Base-by-base conservation (phyloP, 805 yeast species). In the Kazachstania taianensis region DNA sequence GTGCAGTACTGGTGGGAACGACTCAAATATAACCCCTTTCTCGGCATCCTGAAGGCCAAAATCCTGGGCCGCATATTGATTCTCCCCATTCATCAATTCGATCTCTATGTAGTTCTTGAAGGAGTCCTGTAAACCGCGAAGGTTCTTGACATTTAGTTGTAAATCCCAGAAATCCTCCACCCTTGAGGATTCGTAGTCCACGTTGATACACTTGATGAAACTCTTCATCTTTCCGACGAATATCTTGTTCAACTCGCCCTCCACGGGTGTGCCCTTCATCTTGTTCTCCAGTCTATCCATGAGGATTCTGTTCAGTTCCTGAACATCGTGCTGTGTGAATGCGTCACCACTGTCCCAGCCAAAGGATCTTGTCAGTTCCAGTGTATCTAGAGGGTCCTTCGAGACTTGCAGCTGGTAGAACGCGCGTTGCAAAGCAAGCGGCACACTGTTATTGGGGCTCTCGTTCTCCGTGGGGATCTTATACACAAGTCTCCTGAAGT, bases 261-360 rank as follows among this genome's bases (percentile, higher is more conserved):
- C 87, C 20, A 84, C 87, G 1, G 68, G 62, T 0, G 96, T 81
- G 5, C 86, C 87, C 50, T 85, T 85, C 96, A 92, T 86, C 35
- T 83, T 81, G 3, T 76, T 67, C 57, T 92, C 99, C 30, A 92
- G 67, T 45, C 80, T 75, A 58, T 92, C 99, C 96, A 92, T 89
- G 52, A 92, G 68, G 26, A 92, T 86, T 48, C 99, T 77, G 55
- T 87, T 86, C 55, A 92, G 67, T 58, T 92, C 99, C 57, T 92
- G 99, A 12, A 92, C 96, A 56, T 92, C 99, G 60, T 92, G 97
- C 61, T 92, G 99, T 2, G 94, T 83, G 59, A 92, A 92, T 0
- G 96, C 94, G 47, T 92, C 98, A 5, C 80, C 78, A 7, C 83
- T 72, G 54, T 86, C 95, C 99, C 99, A 92, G 7, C 99, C 98